Percentiles rank a stretch among this genome's conserved stretches.
These are phyloP conservation scores for Kregervanrija pseudodelftensis DNA, from an alignment of 805 yeast species.

Conservation along the genomic window DNA sequence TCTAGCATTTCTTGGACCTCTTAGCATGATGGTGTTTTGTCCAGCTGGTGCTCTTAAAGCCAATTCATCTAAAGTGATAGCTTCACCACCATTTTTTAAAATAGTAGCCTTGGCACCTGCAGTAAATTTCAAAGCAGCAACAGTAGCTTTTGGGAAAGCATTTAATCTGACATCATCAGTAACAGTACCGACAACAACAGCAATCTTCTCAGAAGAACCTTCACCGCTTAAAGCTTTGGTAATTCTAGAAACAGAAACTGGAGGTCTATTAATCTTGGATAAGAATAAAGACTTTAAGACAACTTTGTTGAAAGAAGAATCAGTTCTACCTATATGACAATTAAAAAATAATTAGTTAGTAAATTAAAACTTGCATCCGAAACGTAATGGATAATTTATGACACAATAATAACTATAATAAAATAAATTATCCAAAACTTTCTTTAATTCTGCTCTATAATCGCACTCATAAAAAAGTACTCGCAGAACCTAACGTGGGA, in stretches of 20 bases:
- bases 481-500: slow-evolving; percentile 20
- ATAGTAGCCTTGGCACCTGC: slow-evolving; percentile 98
- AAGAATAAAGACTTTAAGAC: slow-evolving; percentile 90
- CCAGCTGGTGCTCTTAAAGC: slow-evolving; percentile 99
- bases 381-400: neutral
- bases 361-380: slow-evolving; percentile 10
- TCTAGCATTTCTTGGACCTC: slow-evolving; percentile 99
- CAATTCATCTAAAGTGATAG: slow-evolving; percentile 97
- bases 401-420: neutral
- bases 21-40: slow-evolving; percentile 93
- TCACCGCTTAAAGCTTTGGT: slow-evolving; percentile 72
- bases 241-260: slow-evolving; percentile 92
- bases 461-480: slow-evolving; percentile 29
- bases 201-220: slow-evolving; percentile 84
- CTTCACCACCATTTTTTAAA: slow-evolving; percentile 98
- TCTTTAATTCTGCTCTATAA: slow-evolving; percentile 42
- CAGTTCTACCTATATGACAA: slow-evolving; percentile 77
- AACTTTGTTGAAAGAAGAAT: slow-evolving; percentile 97
- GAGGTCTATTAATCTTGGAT: slow-evolving; percentile 99
- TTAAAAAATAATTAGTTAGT: slow-evolving; percentile 10
- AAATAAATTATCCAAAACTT: neutral
- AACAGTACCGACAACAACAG: slow-evolving; percentile 98
- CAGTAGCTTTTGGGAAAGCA: slow-evolving; percentile 92
- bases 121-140: slow-evolving; percentile 99
- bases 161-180: slow-evolving; percentile 95